phyloP scores from a whole-genome alignment of 1,284 basidiomycete species.

The Moniliella sp. region DNA sequence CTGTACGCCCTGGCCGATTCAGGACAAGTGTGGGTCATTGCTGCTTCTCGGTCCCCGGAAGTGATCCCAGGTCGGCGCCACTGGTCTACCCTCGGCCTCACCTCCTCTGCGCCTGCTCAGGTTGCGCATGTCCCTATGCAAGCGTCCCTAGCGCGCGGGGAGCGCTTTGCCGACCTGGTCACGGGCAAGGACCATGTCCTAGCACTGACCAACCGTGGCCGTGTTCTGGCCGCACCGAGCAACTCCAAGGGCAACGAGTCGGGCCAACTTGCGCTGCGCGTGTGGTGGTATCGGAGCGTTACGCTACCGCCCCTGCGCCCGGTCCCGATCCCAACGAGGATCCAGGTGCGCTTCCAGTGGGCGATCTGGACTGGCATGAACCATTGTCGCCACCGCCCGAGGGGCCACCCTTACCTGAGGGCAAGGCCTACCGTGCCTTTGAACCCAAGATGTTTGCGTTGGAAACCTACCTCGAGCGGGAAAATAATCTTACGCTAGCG shows the following conservation, averaged over 20 bases:
- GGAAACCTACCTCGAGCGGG: not conserved
- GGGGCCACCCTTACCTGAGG: too few relatives aligned
- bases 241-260: constrained; percentile 56
- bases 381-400: too few relatives aligned
- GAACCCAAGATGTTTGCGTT: constrained; percentile 16
- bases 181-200: constrained; percentile 58
- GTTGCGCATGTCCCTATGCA: too few relatives aligned
- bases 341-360: too few relatives aligned
- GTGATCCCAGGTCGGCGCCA: not conserved
- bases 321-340: too few relatives aligned
- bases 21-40: constrained; percentile 26
- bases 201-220: constrained; percentile 58
- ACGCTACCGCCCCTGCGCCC: too few relatives aligned
- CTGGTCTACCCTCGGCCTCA: not conserved
- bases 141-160: constrained; percentile 8
- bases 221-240: constrained; percentile 59
- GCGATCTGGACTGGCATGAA: too few relatives aligned
- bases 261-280: constrained; percentile 52
- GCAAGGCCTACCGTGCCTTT: constrained; percentile 38
- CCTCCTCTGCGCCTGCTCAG: too few relatives aligned
- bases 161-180: constrained; percentile 14
- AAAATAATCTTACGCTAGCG: not conserved
- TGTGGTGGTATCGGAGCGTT: too few relatives aligned
- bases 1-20: constrained; percentile 21
- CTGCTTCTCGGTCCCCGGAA: too few relatives aligned